A percentile compares a stretch with the other conserved stretches of the same genome.
These are phyloP conservation scores for Pascua guehoae DNA, from an alignment of 1,284 basidiomycete genomes.

Conservation along the genomic window DNA sequence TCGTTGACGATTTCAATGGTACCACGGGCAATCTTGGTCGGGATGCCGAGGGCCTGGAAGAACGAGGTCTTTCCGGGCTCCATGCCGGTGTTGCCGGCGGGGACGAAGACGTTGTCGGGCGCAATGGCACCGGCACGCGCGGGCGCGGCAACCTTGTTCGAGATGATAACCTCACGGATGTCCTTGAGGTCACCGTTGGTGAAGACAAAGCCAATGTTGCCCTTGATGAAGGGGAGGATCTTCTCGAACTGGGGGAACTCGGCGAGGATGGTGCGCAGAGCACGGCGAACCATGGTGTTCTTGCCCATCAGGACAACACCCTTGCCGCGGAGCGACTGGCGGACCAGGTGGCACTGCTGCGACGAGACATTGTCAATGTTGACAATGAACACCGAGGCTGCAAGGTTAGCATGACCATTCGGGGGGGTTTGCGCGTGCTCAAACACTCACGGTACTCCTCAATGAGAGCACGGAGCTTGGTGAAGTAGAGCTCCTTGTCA, in stretches of 20 bases:
- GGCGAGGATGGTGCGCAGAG: conserved; percentile 80
- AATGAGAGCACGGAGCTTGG: conserved; percentile 89
- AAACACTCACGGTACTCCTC: conserved; percentile 75
- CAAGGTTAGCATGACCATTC: background rate
- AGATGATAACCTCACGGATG: conserved; percentile 81
- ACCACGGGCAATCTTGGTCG: conserved; percentile 99
- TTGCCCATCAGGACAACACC: conserved; percentile 99
- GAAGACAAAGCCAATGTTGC: conserved; percentile 99
- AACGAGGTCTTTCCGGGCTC: conserved; percentile 99
- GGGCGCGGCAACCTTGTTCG: conserved; percentile 97
- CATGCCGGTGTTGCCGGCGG: conserved; percentile 98
- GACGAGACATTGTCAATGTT: conserved; percentile 99
- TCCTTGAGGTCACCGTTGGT: conserved; percentile 91
- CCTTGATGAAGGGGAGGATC: conserved; percentile 90
- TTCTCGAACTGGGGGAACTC: conserved; percentile 94
- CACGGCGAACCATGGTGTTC: conserved; percentile 99
- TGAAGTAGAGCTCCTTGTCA: conserved; percentile 91
- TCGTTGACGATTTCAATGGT: conserved; percentile 99
- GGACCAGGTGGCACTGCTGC: conserved; percentile 82
- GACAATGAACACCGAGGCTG: conserved; percentile 96
- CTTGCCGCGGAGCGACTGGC: conserved; percentile 91
- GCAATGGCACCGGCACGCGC: conserved; percentile 97
- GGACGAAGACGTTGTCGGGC: conserved; percentile 85
- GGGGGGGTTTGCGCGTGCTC: background rate
- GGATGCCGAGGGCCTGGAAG: conserved; percentile 99